A percentile compares a stretch with the other conserved stretches of the same genome.
Evolutionary conservation across 352 stramenopile genomes (phyloP).

Genomic region (Globisporangium splendens): DNA sequence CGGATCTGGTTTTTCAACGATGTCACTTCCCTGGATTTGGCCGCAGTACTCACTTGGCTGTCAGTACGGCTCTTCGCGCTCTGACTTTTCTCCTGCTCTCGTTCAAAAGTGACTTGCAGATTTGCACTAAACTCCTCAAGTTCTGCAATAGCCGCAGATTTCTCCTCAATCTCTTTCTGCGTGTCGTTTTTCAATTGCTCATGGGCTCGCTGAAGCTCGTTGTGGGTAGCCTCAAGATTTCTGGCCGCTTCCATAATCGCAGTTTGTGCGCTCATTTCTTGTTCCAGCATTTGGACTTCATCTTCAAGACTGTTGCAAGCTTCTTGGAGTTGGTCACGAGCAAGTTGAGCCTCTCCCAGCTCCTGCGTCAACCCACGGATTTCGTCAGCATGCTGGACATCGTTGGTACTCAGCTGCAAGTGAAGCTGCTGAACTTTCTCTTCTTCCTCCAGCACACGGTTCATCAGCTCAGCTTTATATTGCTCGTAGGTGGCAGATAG

Average conservation of each 20-base stretch:
- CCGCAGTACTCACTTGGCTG: slow-evolving; percentile 25
- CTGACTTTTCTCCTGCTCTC: slow-evolving; percentile 42
- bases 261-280: slow-evolving; percentile 19
- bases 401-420: slow-evolving; percentile 21
- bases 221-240: slow-evolving; percentile 20
- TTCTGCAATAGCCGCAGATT: slow-evolving; percentile 24
- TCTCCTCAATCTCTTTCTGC: slow-evolving; percentile 25
- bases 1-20: slow-evolving; percentile 17
- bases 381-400: slow-evolving; percentile 22
- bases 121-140: slow-evolving; percentile 54
- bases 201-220: slow-evolving; percentile 29
- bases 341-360: slow-evolving; percentile 20
- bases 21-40: slow-evolving; percentile 16
- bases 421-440: slow-evolving; percentile 45
- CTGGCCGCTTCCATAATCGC: slow-evolving; percentile 15
- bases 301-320: slow-evolving; percentile 37
- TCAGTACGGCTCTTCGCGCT: slow-evolving; percentile 41
- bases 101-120: slow-evolving; percentile 58
- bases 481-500: slow-evolving; percentile 41
- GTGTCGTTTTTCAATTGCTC: slow-evolving; percentile 39
- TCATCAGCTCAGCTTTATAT: slow-evolving; percentile 32
- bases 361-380: slow-evolving; percentile 24
- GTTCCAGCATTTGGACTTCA: slow-evolving; percentile 36
- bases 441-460: slow-evolving; percentile 36
- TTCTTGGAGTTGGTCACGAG: slow-evolving; percentile 21